Evolutionary conservation across 345 rosid genomes (phyloP), one percentile per base, ranked within the genome.

Genomic region (Aurinia saxatilis): DNA sequence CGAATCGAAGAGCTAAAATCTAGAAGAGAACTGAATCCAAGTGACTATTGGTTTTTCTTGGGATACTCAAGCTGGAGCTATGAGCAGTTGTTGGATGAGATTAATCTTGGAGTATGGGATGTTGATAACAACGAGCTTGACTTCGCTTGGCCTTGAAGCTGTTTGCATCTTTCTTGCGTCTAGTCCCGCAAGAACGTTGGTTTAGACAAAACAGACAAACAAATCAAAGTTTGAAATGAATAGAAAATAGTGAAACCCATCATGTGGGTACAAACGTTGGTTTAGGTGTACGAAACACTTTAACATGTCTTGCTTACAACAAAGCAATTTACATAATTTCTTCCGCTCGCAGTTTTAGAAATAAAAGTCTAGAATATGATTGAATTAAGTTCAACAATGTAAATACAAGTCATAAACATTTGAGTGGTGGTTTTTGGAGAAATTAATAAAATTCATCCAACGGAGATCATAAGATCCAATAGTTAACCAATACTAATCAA

Each of bases 41-140:
- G 57, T 3, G 83, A 81, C 30, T 87, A 82, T 67, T 93, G 96
- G 95, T 90, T 93, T 72, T 93, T 93, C 85, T 60, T 90, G 71
- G 99, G 99, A 7, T 80, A 76, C 60, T 75, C 96, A 0, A 75
- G 81, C 66, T 93, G 99, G 99, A 79, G 79, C 37, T 84, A 96
- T 85, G 72, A 73, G 3, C 99, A 93, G 74, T 57, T 93, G 57
- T 80, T 79, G 23, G 62, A 77, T 48, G 98, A 92, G 81, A 80
- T 89, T 10, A 61, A 70, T 4, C 72, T 60, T 55, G 98, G 99
- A 57, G 84, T 84, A 52, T 93, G 99, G 99, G 75, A 67, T 23
- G 29, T 79, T 42, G 72, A 49, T 23, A 76, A 80, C 18, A 69
- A 75, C 30, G 45, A 31, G 6, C 56, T 29, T 33, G 66, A 38